phyloP scores from a whole-genome alignment of 495 filamentous ascomycete genomes.

The Annulohypoxylon stygium region DNA sequence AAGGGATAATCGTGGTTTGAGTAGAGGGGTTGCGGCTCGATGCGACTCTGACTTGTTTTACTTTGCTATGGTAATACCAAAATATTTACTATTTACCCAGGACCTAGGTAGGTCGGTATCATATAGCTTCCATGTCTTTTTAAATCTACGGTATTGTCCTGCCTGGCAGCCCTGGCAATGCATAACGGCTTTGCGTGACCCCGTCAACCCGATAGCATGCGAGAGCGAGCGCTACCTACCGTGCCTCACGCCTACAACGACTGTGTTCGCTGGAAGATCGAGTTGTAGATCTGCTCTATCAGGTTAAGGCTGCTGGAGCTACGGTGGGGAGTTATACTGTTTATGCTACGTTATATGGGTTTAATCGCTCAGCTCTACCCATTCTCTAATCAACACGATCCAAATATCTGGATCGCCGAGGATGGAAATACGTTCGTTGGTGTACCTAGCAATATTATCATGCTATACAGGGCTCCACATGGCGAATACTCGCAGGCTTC shows the following conservation, averaged over 20 bases:
- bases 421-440: constrained; percentile 4
- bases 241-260: not conserved
- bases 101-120: too few relatives aligned
- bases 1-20: not conserved
- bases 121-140: too few relatives aligned
- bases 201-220: not conserved
- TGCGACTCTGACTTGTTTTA: not conserved
- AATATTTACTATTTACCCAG: not conserved
- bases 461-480: constrained; percentile 15
- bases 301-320: not conserved
- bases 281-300: constrained; percentile 10
- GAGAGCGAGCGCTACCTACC: not conserved
- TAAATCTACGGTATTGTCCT: too few relatives aligned
- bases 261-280: constrained; percentile 8
- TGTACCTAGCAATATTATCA: not conserved
- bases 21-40: not conserved
- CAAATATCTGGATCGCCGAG: constrained; percentile 7
- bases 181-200: not conserved
- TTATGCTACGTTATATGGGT: constrained; percentile 4
- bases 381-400: not conserved
- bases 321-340: not conserved
- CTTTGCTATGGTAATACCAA: not conserved
- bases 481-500: not conserved
- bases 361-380: not conserved
- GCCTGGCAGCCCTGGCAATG: too few relatives aligned